Evolutionary conservation across 2,329 filamentous ascomycete genomes (phyloP), one percentile per base, ranked within the genome.

Genomic region (Aureobasidium sp.): DNA sequence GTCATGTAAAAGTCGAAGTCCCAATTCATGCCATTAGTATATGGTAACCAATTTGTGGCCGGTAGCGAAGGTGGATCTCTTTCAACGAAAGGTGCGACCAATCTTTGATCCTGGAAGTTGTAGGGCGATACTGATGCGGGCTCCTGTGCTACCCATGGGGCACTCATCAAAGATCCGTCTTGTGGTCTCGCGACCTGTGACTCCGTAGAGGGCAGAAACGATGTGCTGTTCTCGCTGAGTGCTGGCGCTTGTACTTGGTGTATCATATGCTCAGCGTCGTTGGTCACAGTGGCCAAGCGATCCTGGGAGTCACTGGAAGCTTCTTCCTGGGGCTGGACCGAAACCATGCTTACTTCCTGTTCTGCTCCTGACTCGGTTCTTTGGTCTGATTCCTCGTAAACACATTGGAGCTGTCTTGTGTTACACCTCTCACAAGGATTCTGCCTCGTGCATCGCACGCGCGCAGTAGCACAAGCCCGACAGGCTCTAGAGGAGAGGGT

Each of bases 1-100:
- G 43, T 45, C 58, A 61, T 61, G 33, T 61, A 61, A 10, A 61
- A 61, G 23, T 61, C 58, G n/a, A 61, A 61, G 23, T 61, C 58
- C 45, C 45, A 61, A 10, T 61, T 33, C 47, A 51, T 51, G 15
- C 58, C 33, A n/a, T 61, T 51, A 6, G 47, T 51, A 25, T 61
- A 61, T 2, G 58, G 58, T 11, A 61, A 23, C 58, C 58, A 61
- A 10, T 61, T 61, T 23, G 58, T 61, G 13, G 58, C 58, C n/a
- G 58, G 58, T 42, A 61, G 31, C n/a, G 58, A 31, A 9, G 45
- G 13, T 11, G 43, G n/a, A 31, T 61, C 47, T 29, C 33, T 29
- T 7, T 29, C 58, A 8, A 51, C 23, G 13, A 23, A 51, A 10
- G 58, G 45, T 51, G 58, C 58, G 23, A 50, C 31, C 33, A 50